Percentiles rank a stretch among this genome's conserved stretches.
phyloP scores from a whole-genome alignment of 164 flowering plant species.

The Platanus orientalis region DNA sequence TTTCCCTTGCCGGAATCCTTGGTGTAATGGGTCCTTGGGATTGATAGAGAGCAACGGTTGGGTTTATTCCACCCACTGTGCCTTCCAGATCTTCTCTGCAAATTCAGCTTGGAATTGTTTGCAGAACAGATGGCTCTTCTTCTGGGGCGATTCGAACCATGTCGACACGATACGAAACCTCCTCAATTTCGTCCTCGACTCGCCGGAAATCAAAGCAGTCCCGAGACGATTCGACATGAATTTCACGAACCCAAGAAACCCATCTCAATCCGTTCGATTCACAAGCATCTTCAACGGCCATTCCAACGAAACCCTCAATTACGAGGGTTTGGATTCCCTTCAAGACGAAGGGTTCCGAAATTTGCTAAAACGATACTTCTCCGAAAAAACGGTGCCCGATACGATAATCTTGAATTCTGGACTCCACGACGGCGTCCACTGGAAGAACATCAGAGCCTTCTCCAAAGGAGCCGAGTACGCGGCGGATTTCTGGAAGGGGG shows the following conservation, averaged over 20 bases:
- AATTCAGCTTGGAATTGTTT: constrained; percentile 86
- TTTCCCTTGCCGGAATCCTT: constrained; percentile 56
- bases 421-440: constrained; percentile 77
- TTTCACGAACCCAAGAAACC: constrained; percentile 66
- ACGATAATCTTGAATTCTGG: constrained; percentile 76
- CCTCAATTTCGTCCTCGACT: constrained; percentile 60
- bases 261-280: constrained; percentile 56
- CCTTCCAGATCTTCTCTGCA: constrained; percentile 49
- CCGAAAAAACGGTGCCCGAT: not conserved
- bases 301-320: constrained; percentile 55
- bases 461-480: constrained; percentile 52
- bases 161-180: constrained; percentile 91
- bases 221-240: constrained; percentile 71
- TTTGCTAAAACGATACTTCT: constrained; percentile 27
- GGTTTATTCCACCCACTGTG: constrained; percentile 90
- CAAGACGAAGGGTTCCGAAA: constrained; percentile 49
- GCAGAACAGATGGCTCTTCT: constrained; percentile 80
- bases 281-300: constrained; percentile 77
- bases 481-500: constrained; percentile 67
- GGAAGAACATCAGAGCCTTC: constrained; percentile 47
- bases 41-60: constrained; percentile 90
- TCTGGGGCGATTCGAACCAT: constrained; percentile 99
- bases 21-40: constrained; percentile 83
- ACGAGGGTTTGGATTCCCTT: constrained; percentile 71
- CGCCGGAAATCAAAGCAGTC: constrained; percentile 41